phyloP scores from a whole-genome alignment of 208 protist species.

The Wallacemonas sp. region DNA sequence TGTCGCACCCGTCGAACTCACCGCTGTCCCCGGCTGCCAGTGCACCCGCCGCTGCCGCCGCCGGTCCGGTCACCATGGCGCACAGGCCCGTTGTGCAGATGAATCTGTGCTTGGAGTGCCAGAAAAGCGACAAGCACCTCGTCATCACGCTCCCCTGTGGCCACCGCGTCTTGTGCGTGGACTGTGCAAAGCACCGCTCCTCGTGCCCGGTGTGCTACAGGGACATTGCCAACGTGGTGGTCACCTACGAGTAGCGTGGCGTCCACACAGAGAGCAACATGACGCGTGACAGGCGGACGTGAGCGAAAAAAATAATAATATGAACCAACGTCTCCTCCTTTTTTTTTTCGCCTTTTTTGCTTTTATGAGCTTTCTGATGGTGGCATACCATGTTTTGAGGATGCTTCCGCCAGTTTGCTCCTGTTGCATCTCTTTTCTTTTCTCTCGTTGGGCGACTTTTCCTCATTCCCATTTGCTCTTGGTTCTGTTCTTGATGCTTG shows the following conservation, averaged over 20 bases:
- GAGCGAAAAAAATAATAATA: not conserved
- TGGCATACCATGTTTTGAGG: not conserved
- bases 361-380: not conserved
- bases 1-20: not conserved
- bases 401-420: no score
- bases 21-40: not conserved
- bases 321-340: not conserved
- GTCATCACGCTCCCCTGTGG: constrained; percentile 75
- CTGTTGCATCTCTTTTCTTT: no score
- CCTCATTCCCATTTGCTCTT: no score
- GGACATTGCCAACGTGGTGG: constrained; percentile 35
- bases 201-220: constrained; percentile 81
- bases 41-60: not conserved
- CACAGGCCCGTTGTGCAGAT: not conserved
- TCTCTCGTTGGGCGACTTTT: not conserved
- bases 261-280: no score
- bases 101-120: constrained; percentile 43
- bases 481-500: no score
- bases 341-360: constrained; percentile 18
- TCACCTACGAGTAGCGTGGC: constrained; percentile 46
- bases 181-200: constrained; percentile 50
- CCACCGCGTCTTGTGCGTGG: constrained; percentile 76
- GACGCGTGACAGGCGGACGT: not conserved
- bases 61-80: not conserved
- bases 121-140: constrained; percentile 36